Evolutionary conservation across 2,329 filamentous ascomycete genomes (phyloP).

Genomic region (Helotiales sp.): DNA sequence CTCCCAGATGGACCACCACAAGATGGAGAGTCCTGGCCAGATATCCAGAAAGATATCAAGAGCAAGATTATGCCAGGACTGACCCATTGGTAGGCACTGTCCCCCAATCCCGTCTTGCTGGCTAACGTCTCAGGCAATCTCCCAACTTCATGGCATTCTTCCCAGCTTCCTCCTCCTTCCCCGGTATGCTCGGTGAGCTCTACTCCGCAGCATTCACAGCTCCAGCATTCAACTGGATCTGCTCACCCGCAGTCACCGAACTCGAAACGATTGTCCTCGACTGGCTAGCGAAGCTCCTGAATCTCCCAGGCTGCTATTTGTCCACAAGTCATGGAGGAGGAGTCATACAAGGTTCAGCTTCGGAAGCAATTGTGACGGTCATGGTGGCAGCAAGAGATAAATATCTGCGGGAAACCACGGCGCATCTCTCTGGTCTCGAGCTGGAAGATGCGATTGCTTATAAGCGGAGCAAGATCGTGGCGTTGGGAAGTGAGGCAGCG

Average conservation of each 20-base stretch:
- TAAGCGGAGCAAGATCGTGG: constrained; percentile 74
- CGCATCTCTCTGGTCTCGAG: constrained; percentile 56
- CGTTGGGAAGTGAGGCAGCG: constrained; percentile 76
- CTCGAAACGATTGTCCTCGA: constrained; percentile 92
- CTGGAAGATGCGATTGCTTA: constrained; percentile 73
- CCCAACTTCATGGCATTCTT: constrained; percentile 98
- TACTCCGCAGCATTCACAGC: constrained; percentile 88
- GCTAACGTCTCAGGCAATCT: constrained; percentile 62
- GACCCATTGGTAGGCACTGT: constrained; percentile 74
- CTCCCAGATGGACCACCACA: constrained; percentile 71
- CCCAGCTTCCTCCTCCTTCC: constrained; percentile 80
- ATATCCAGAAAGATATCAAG: constrained; percentile 84
- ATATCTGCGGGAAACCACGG: constrained; percentile 67
- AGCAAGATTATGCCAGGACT: constrained; percentile 87
- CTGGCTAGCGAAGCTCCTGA: constrained; percentile 81
- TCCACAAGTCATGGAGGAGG: constrained; percentile 79
- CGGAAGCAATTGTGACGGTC: constrained; percentile 83
- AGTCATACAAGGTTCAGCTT: constrained; percentile 92
- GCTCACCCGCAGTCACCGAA: constrained; percentile 89
- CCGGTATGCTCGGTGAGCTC: constrained; percentile 87
- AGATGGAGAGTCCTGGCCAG: constrained; percentile 73
- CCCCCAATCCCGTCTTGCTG: background rate
- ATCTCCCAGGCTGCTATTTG: constrained; percentile 73
- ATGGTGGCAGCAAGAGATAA: constrained; percentile 88
- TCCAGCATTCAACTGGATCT: constrained; percentile 97